Percentiles rank a stretch among this genome's conserved stretches.
Conservation (phyloP, 2,329 filamentous ascomycete genomes). For the Pseudogymnoascus sp. region DNA sequence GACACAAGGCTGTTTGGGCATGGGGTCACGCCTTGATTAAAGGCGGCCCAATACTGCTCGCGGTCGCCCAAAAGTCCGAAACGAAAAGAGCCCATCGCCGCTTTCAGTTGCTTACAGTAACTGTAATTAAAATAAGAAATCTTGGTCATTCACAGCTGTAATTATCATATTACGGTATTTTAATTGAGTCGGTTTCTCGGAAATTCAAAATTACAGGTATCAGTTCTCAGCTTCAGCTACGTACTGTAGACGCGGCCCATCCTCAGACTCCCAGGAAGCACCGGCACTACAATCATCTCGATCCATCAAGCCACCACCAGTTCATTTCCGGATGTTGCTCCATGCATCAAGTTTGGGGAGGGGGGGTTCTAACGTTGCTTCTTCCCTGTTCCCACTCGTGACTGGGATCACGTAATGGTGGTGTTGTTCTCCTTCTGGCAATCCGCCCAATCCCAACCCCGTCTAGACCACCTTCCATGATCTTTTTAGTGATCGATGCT, state of each 20-base stretch:
- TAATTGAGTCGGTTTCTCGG: neutral
- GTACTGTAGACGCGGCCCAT: neutral
- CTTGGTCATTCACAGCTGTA: neutral
- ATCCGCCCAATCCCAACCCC: neutral
- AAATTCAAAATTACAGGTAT: neutral
- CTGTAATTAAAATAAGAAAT: neutral
- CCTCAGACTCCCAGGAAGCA: neutral
- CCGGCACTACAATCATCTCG: neutral
- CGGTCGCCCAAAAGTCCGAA: constrained; percentile 2
- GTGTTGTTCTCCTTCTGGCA: constrained; percentile 4
- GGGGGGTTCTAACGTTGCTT: neutral
- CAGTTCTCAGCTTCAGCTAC: neutral
- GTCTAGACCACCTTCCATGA: neutral
- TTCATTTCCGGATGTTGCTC: neutral
- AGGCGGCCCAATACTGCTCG: constrained; percentile 5
- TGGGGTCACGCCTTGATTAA: constrained; percentile 5
- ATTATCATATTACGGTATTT: neutral
- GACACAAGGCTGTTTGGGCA: neutral
- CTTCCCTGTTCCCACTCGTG: constrained; percentile 6
- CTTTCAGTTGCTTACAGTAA: neutral
- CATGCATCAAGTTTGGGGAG: neutral
- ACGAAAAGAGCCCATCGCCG: neutral
- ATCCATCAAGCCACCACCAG: neutral
- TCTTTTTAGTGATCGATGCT: constrained; percentile 27
- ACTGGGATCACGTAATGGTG: constrained; percentile 8